Conservation (phyloP, 305 asterid genomes). For the Rubia peregrina region DNA sequence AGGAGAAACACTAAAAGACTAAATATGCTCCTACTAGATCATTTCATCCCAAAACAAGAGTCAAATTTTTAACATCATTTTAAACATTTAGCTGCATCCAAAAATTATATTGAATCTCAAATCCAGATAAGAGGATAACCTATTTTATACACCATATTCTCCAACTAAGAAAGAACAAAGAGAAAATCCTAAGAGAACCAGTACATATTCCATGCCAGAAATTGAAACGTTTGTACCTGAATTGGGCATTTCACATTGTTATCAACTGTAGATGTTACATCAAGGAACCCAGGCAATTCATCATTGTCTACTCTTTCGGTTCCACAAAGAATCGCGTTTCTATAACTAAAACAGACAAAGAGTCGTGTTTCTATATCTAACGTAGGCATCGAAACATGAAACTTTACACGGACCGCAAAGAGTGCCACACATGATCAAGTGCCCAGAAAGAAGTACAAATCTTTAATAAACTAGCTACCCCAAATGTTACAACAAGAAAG, state of each 20-base stretch:
- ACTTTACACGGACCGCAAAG: background rate
- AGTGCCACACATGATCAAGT: background rate
- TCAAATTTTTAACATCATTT: background rate
- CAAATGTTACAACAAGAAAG: background rate
- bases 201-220: background rate
- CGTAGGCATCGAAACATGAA: background rate
- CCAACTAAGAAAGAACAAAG: background rate
- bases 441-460: background rate
- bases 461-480: background rate
- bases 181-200: conserved; percentile 1
- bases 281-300: background rate
- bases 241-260: background rate
- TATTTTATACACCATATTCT: background rate
- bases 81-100: background rate
- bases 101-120: background rate
- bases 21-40: background rate
- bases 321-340: background rate
- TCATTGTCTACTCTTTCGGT: background rate
- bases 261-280: background rate
- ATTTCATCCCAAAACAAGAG: background rate
- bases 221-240: background rate
- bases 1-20: background rate
- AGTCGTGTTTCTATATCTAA: background rate
- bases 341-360: background rate
- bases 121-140: background rate